Conservation (phyloP, 495 filamentous ascomycete species). For the Neurospora pannonica region DNA sequence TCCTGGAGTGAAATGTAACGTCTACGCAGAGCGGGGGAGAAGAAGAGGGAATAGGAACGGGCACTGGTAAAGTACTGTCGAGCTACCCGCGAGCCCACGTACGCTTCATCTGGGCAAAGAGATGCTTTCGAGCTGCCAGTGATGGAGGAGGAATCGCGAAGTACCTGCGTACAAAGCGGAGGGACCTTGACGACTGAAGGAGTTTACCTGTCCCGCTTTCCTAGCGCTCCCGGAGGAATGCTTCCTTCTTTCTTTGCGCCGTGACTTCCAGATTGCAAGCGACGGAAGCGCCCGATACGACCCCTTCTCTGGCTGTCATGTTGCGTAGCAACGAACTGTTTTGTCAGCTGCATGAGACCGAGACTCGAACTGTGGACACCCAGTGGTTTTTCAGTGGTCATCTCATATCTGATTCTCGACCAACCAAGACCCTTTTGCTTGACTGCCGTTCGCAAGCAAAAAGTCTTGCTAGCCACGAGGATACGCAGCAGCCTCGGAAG, state of each 20-base stretch:
- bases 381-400: neutral
- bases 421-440: neutral
- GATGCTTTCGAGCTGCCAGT: neutral
- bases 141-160: neutral
- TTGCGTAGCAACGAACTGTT: neutral
- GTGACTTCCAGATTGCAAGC: neutral
- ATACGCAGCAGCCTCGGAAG: neutral
- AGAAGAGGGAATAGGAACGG: neutral
- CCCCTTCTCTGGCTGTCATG: neutral
- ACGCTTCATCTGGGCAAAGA: neutral
- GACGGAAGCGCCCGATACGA: neutral
- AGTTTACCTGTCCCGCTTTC: neutral
- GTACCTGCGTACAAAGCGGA: neutral
- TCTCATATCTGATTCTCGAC: neutral
- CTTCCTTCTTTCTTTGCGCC: neutral
- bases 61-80: too few species aligned
- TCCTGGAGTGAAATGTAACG: neutral
- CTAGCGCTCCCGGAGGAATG: neutral
- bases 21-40: neutral
- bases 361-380: neutral
- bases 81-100: too few species aligned
- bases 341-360: neutral
- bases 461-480: neutral
- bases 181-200: neutral
- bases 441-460: neutral